Conservation (phyloP, 805 yeast genomes). For the Wickerhamiella azyma region DNA sequence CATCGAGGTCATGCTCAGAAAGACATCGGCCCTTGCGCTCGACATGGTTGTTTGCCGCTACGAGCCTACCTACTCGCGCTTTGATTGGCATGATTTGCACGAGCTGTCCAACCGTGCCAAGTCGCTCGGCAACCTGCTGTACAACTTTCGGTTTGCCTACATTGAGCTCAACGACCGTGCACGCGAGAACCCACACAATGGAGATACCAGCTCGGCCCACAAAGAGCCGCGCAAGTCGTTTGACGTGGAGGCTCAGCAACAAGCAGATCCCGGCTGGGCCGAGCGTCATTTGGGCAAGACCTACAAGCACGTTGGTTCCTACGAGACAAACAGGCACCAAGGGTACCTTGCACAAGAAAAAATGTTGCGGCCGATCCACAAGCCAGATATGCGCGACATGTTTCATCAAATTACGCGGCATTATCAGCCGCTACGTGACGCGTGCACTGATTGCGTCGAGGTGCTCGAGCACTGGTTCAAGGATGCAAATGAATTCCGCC, state of each 20-base stretch:
- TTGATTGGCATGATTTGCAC: slow-evolving; percentile 6
- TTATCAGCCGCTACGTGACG: slow-evolving; percentile 12
- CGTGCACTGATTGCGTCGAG: slow-evolving; percentile 12
- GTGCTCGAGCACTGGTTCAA: slow-evolving; percentile 16
- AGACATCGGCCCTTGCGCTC: background rate
- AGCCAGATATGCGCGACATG: slow-evolving; percentile 9
- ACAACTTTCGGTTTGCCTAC: slow-evolving; percentile 4
- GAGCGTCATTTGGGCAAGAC: background rate
- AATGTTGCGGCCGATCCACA: background rate
- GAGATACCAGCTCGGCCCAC: background rate
- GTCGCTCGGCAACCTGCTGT: slow-evolving; percentile 1
- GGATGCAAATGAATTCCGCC: slow-evolving; percentile 17
- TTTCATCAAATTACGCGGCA: slow-evolving; percentile 8
- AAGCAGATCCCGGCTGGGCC: background rate
- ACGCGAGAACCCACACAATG: background rate
- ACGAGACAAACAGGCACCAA: slow-evolving; percentile 4
- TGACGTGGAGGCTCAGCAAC: background rate
- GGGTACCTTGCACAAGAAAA: slow-evolving; percentile 1
- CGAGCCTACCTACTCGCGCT: slow-evolving; percentile 8
- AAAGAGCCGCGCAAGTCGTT: background rate
- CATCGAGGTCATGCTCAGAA: background rate
- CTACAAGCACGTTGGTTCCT: background rate
- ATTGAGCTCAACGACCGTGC: slow-evolving; percentile 3
- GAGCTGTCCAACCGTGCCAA: slow-evolving; percentile 4
- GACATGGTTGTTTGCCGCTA: slow-evolving; percentile 4